phyloP scores from a whole-genome alignment of 2,329 filamentous ascomycete genomes.

The Hypoxylon sp. region DNA sequence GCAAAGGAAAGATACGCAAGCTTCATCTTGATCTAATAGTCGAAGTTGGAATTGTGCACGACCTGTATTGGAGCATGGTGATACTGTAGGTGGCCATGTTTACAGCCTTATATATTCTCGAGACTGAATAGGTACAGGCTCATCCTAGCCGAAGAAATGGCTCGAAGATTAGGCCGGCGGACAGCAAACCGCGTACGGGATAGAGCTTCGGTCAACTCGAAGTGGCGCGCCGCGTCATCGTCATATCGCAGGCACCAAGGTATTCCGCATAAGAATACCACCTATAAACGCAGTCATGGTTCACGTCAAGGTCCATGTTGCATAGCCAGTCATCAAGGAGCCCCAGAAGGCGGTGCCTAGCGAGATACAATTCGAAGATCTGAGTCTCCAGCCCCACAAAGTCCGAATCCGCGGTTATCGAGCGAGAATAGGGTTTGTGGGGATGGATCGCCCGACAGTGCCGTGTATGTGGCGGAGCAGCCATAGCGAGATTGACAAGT shows the following conservation, averaged over 20 bases:
- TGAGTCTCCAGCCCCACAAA: conserved; percentile 8
- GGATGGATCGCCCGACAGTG: background rate
- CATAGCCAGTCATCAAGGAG: conserved; percentile 10
- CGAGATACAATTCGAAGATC: conserved; percentile 8
- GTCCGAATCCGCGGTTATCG: conserved; percentile 5
- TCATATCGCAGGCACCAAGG: conserved; percentile 1
- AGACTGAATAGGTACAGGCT: background rate
- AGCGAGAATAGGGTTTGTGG: conserved; percentile 11
- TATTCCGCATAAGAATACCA: conserved; percentile 11
- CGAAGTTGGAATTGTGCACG: background rate
- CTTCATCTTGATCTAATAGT: conserved; percentile 36
- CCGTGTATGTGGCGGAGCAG: conserved; percentile 34
- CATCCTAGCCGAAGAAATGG: conserved; percentile 1
- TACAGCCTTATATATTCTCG: conserved; percentile 19
- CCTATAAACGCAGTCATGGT: background rate
- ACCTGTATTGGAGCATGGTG: background rate
- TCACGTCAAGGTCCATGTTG: conserved; percentile 4
- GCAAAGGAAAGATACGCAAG: conserved; percentile 21
- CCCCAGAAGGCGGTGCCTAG: conserved; percentile 9
- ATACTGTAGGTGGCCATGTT: background rate
- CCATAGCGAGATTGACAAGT: conserved; percentile 1
- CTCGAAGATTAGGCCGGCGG: conserved; percentile 8
- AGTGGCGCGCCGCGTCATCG: conserved; percentile 29
- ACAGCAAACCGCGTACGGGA: background rate
- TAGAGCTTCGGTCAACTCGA: conserved; percentile 12